Base-by-base conservation (phyloP, 1,284 basidiomycete genomes). In the Fomes fomentarius region DNA sequence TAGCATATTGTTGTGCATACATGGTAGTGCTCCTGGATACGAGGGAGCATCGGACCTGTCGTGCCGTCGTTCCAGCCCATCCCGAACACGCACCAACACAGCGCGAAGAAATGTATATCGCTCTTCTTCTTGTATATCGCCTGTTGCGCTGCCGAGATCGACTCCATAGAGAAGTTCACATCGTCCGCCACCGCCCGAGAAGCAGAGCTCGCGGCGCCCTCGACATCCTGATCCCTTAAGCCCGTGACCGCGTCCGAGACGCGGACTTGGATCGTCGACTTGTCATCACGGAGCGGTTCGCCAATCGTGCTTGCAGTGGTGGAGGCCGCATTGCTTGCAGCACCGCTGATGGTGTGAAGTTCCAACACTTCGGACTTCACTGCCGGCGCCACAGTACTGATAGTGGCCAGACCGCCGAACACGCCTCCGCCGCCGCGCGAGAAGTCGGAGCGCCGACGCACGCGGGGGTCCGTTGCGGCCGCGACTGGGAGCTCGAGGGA, bases 61-160 rank as follows among this genome's bases (percentile, higher is more conserved):
- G 78, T 74, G 19, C 79, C 82, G 63, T 84, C 82, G 56, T 83
- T 84, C 82, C 82, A 84, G 15, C 83, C 82, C 25, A 75, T 74
- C 4, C 80, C 63, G 62, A 79, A 79, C 47, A 76, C 61, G n/a
- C 57, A 57, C 52, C 60, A 72, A 54, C 72, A 75, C 21, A 74
- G 51, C 10, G 72, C 66, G 17, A 64, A 56, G 50, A 74, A 72
- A 44, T 74, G 71, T 6, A 67, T 21, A 69, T 54, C 57, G 21
- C 58, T 57, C 43, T 57, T 58, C 22, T 22, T 22, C 26, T 30
- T 37, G 19, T 60, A 44, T 9, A 37, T 35, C 9, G 53, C 50
- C 50, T 50, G 56, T 21, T 62, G 58, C 6, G 52, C 41, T 6
- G 55, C 47, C 25, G 61, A 60, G 1, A 60, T 35, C 6, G 54